These are phyloP conservation scores for Ophiocordyceps camponoti-floridani DNA, from an alignment of 2,329 filamentous ascomycete species.

Conservation along the genomic window DNA sequence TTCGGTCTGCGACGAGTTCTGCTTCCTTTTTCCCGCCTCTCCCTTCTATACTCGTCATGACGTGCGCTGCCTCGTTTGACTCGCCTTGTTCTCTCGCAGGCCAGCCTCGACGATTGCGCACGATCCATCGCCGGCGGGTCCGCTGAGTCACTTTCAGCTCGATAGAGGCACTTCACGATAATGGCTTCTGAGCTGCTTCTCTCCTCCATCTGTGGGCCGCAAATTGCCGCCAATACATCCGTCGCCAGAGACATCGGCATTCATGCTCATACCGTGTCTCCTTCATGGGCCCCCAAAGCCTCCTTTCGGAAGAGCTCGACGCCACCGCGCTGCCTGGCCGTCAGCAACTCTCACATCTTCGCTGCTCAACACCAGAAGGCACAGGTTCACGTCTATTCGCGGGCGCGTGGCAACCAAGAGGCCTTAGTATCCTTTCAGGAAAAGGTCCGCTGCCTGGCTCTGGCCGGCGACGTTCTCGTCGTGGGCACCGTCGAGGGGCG, in stretches of 20 bases:
- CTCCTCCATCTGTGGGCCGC: slow-evolving; percentile 37
- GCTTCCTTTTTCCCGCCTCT: neutral
- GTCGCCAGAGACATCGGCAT: slow-evolving; percentile 69
- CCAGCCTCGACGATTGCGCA: neutral
- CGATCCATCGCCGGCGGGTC: neutral
- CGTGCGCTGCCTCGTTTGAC: neutral
- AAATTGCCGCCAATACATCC: slow-evolving; percentile 41
- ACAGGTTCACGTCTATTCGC: slow-evolving; percentile 80
- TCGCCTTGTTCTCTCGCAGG: neutral
- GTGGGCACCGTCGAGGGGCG: slow-evolving; percentile 74
- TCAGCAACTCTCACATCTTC: slow-evolving; percentile 71
- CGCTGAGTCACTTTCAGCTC: neutral
- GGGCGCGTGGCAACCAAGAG: slow-evolving; percentile 72
- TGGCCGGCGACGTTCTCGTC: slow-evolving; percentile 55
- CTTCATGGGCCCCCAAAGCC: slow-evolving; percentile 53
- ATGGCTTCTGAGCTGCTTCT: slow-evolving; percentile 46
- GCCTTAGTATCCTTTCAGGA: slow-evolving; percentile 77
- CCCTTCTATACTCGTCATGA: neutral
- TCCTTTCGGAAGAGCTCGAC: slow-evolving; percentile 86
- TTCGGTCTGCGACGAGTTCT: neutral
- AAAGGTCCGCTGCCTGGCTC: slow-evolving; percentile 58
- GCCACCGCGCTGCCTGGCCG: slow-evolving; percentile 60
- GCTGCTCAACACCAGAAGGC: slow-evolving; percentile 84
- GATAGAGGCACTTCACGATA: neutral
- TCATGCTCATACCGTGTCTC: slow-evolving; percentile 68